Percentiles rank a stretch among this genome's conserved stretches.
Conservation (phyloP, 331 rosid species). For the Rosa hybrid region DNA sequence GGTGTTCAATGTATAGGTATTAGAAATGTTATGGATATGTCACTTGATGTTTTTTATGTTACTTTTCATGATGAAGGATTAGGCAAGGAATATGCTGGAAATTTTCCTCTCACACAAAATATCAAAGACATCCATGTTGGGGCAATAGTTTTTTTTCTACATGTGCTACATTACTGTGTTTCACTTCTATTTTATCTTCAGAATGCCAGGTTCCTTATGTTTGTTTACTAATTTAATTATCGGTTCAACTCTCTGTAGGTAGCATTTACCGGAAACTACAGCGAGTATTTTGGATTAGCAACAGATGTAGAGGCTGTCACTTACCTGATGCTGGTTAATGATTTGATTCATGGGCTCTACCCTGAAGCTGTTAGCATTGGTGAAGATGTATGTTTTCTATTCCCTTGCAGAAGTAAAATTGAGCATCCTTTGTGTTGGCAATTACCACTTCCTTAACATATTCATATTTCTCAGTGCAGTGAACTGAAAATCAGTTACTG, state of each 20-base stretch:
- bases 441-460: background rate
- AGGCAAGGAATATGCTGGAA: background rate
- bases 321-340: conserved; percentile 96
- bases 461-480: background rate
- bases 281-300: conserved; percentile 78
- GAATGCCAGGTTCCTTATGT: conserved; percentile 1
- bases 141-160: background rate
- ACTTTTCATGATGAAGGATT: background rate
- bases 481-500: background rate
- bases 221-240: background rate
- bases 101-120: background rate
- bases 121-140: background rate
- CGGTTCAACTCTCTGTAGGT: conserved; percentile 50
- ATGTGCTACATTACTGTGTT: background rate
- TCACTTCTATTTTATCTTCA: background rate
- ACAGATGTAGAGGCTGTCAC: conserved; percentile 92
- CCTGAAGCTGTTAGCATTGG: conserved; percentile 90
- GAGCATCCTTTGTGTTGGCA: background rate
- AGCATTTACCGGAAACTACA: conserved; percentile 88
- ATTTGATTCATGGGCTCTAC: conserved; percentile 91
- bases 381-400: conserved; percentile 80
- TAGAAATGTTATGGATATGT: background rate
- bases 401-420: conserved; percentile 11
- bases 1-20: background rate
- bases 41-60: background rate